Evolutionary conservation across 345 rosid species (phyloP).

Genomic region (Reutealis trisperma): DNA sequence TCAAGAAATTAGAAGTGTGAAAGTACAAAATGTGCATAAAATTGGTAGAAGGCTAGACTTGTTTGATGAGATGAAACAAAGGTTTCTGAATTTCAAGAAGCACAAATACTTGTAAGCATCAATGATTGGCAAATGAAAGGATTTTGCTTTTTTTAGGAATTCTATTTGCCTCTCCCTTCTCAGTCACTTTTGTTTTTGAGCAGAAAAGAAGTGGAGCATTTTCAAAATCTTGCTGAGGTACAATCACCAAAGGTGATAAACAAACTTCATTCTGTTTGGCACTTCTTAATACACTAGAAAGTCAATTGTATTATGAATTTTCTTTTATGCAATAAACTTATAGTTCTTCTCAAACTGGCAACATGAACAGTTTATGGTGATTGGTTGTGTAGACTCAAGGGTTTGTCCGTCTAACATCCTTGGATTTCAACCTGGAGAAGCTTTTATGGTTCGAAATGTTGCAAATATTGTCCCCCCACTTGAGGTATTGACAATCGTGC

Average conservation of each 20-base stretch:
- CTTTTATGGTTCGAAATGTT: constrained; percentile 31
- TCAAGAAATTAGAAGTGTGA: constrained; percentile 13
- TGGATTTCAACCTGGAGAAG: constrained; percentile 41
- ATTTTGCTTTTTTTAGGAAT: constrained; percentile 1
- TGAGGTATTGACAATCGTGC: constrained; percentile 13
- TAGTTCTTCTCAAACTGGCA: constrained; percentile 20
- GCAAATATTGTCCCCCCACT: constrained; percentile 33
- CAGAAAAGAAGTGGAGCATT: constrained; percentile 27
- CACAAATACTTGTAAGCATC: constrained; percentile 52
- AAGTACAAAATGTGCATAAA: constrained; percentile 19
- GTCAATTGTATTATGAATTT: neutral
- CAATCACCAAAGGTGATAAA: constrained; percentile 33
- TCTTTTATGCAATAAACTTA: neutral
- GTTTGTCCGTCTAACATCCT: constrained; percentile 37
- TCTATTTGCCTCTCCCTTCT: neutral
- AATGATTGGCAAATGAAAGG: neutral
- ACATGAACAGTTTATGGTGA: constrained; percentile 39
- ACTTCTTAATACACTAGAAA: neutral
- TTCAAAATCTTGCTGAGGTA: constrained; percentile 20
- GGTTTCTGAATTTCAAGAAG: constrained; percentile 57
- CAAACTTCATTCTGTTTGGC: neutral
- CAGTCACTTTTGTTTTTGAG: neutral
- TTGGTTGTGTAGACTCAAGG: constrained; percentile 38
- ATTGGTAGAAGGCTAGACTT: constrained; percentile 20
- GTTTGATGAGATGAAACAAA: constrained; percentile 52